phyloP scores from a whole-genome alignment of 2,329 filamentous ascomycete genomes.

The Phaeosphaeria sp. region DNA sequence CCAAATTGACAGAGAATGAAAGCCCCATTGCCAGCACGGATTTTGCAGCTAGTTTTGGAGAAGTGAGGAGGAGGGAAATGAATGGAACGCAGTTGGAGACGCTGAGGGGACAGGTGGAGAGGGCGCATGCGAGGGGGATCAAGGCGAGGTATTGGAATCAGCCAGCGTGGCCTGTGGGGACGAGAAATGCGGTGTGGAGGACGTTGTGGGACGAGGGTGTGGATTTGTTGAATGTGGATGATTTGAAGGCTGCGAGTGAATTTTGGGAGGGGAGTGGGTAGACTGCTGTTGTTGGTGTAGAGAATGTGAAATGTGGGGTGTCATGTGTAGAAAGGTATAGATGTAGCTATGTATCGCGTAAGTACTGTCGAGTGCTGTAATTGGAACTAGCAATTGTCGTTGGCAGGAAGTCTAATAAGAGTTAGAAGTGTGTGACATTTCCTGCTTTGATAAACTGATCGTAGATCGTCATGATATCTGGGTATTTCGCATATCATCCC shows the following conservation, averaged over 20 bases:
- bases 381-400: too few species aligned
- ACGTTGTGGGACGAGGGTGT: slow-evolving; percentile 63
- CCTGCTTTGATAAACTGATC: too few species aligned
- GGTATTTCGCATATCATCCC: too few species aligned
- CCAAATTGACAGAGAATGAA: slow-evolving; percentile 56
- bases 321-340: not conserved
- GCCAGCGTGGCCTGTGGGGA: slow-evolving; percentile 62
- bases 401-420: too few species aligned
- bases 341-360: too few species aligned
- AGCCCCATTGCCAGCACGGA: slow-evolving; percentile 62
- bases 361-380: too few species aligned
- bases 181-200: slow-evolving; percentile 59
- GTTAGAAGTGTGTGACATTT: too few species aligned
- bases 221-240: slow-evolving; percentile 69
- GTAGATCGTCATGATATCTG: too few species aligned
- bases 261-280: slow-evolving; percentile 47
- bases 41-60: slow-evolving; percentile 54
- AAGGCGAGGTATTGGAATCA: slow-evolving; percentile 68
- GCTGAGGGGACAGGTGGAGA: slow-evolving; percentile 59
- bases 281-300: not conserved
- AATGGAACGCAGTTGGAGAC: slow-evolving; percentile 58
- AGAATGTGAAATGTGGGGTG: not conserved
- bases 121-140: slow-evolving; percentile 65
- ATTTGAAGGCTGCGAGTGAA: slow-evolving; percentile 58
- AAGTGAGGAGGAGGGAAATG: slow-evolving; percentile 44